Evolutionary conservation across 176 grass and related monocot species (phyloP), one percentile per base, ranked within the genome.

Genomic region (Avena atlantica): DNA sequence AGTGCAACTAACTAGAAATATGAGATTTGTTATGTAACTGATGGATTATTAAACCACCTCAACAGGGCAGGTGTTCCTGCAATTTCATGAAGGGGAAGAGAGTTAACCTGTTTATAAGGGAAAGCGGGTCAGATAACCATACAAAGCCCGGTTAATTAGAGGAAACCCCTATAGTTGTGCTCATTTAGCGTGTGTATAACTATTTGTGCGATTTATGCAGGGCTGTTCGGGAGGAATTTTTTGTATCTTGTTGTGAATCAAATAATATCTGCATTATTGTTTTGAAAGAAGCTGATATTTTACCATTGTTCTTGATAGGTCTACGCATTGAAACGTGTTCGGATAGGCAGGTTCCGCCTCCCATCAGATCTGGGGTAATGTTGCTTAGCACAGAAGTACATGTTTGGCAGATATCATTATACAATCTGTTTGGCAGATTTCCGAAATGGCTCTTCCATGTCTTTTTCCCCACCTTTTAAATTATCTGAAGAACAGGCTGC

Each of bases 311-410:
- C 12, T 51, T 86, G 27, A 2, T 85, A 98, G 96, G 86, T 98
- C 70, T 88, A 96, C 37, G 88, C 92, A 7, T 61, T 98, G 87
- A 98, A 98, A 88, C 92, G 90, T 71, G 85, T 98, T 81, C 81
- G 93, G 34, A 85, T 98, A 74, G 93, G 93, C 81, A 78, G 85
- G 87, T 91, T 96, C 90, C 91, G 92, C 76, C 92, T 98, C 81
- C 94, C 97, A 16, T 83, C 93, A 80, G 94, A 96, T 86, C 88
- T 96, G 20, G 87, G 92, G 97, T 98, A 96, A 89, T 88, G 78
- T 70, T 62, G 45, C 59, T 81, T 65, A 84, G 44, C 20, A 76
- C 88, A 81, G 52, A 2, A 49, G 9, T 80, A 59, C 68, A 78
- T 80, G 55, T 47, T 85, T 58, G 49, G 16, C 57, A 29, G 15